Base-by-base conservation (phyloP, 495 filamentous ascomycete species). In the Astrocystis sublimbata region DNA sequence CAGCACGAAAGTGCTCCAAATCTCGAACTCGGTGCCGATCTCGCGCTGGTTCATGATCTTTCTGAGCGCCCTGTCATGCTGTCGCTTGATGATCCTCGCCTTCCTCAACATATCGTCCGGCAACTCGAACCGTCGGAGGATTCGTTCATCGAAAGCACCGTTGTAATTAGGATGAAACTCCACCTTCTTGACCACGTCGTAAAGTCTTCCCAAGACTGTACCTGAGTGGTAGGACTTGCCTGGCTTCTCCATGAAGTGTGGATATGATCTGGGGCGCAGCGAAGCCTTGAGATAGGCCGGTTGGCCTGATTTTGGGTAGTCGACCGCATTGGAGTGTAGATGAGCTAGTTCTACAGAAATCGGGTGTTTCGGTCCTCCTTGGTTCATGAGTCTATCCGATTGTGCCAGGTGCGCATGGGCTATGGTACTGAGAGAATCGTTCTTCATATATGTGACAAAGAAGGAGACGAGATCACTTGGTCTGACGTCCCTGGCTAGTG, bases 381-480 rank as follows among this genome's bases (percentile, higher is more conserved):
- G 68, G 10, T 17, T 35, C 49, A 33, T 52, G 35, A 83, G 75
- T 7, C 53, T 68, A 71, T 98, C 96, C 1, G 91, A 88, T 69
- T 82, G 85, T 12, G 90, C 93, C 47, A 94, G 76, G 76, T 98
- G 94, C 0, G 92, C 86, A 66, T 86, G 85, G 1, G 94, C 94
- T 65, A 98, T 96, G 35, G 75, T 78, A 4, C 86, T 85, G 17
- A 98, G 81, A 26, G 81, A 82, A 71, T 98, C 91, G 64, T 96
- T 92, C 73, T 96, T 96, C 87, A 99, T 97, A 69, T 93, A 97
- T 0, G 79, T 83, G 8, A 97, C 90, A 68, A 97, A 99, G 75
- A 97, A 97, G 1, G 84, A 79, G 3, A 83, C 89, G 42, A 98
- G 82, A 58, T 92, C 88, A 15, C 85, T 76, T 0, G 89, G 77